Base-by-base conservation (phyloP, 352 stramenopile genomes). In the Phytophthora sansomeana region DNA sequence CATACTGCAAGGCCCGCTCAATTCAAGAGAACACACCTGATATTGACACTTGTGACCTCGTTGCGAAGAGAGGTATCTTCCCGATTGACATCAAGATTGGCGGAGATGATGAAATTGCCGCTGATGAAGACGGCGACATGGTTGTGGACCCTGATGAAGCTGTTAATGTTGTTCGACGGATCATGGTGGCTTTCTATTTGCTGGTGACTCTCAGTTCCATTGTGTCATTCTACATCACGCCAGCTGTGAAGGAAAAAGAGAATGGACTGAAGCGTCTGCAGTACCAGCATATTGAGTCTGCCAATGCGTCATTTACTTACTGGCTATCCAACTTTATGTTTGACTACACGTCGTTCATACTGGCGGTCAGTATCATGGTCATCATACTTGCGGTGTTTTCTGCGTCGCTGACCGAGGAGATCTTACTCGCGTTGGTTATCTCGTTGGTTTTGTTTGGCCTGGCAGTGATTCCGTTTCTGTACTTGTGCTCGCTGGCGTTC, bases 101-200 rank as follows among this genome's bases (percentile, higher is more conserved):
- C 14, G 62, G 46, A 6, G 72, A 51, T 13, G 62, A 55, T 1
- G 72, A 51, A 13, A 61, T 74, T 38, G 68, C 26, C 8, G 41
- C 46, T 16, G 54, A 70, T 46, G 65, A 63, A 24, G 66, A 69
- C 33, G 67, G 64, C 28, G 43, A 49, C 7, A 44, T 69, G 14
- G 21, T 50, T 24, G 19, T 82, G 14, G 39, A 76, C 32, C 49
- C 67, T 54, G 69, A 85, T 24, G 74, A 80, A 54, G 70, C 73
- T 5, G 44, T 78, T 28, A 72, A 63, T 19, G 55, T 82, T 16
- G 55, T 77, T 10, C 70, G 46, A 89, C 99, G 83, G 75, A 98
- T 92, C 73, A 96, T 69, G 96, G 97, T 92, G 58, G 98, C 58
- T 54, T 97, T 82, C 81, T 99, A 87, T 64, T 63, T 85, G 28